Conservation (phyloP, 257 asterid species). For the Capsicum pubescens region DNA sequence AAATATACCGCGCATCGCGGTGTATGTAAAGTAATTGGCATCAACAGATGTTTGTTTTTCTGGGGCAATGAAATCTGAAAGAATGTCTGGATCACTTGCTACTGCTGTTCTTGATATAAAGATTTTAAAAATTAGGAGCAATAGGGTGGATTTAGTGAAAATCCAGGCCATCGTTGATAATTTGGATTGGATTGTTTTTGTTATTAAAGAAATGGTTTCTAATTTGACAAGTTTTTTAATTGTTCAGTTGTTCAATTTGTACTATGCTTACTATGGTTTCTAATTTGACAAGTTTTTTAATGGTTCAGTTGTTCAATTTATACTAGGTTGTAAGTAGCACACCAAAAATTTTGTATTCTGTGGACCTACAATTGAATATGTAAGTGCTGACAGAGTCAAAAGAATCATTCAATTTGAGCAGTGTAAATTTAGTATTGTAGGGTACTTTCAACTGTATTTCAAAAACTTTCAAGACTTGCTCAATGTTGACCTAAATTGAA, state of each 20-base stretch:
- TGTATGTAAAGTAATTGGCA: background rate
- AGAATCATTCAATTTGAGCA: background rate
- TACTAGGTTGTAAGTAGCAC: background rate
- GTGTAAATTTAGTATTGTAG: background rate
- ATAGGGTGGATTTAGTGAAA: background rate
- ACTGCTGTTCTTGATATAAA: background rate
- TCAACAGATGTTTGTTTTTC: background rate
- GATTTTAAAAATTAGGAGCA: background rate
- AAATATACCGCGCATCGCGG: conserved; percentile 14
- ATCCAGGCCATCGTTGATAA: background rate
- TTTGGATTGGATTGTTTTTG: background rate
- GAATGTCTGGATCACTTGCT: conserved; percentile 3
- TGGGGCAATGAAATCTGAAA: background rate
- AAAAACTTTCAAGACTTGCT: background rate
- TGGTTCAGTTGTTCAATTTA: background rate
- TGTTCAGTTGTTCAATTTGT: background rate
- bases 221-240: background rate
- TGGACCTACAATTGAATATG: background rate
- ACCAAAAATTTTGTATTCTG: background rate
- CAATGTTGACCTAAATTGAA: background rate
- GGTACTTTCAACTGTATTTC: background rate
- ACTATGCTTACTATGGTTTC: background rate
- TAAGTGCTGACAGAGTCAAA: background rate
- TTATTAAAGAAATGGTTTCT: background rate
- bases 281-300: background rate